Evolutionary conservation across 1,139 yeast species (phyloP).

Genomic region (Kurtzmaniella quercitrusa): DNA sequence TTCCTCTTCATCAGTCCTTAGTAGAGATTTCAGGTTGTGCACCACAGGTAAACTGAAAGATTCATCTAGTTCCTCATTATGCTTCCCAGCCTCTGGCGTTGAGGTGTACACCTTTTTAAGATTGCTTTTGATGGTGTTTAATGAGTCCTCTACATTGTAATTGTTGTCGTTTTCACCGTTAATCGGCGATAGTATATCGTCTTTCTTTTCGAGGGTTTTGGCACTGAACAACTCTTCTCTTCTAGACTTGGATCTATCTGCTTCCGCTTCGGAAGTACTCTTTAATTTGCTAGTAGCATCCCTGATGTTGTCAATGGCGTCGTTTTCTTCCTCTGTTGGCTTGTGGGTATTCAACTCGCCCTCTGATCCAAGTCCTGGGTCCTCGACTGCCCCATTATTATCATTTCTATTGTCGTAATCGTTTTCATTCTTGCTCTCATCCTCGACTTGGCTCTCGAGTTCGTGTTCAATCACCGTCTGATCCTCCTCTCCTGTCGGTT

Average conservation of each 20-base stretch:
- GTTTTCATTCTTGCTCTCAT: conserved; percentile 4
- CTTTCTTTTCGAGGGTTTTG: background rate
- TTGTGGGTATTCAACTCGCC: conserved; percentile 4
- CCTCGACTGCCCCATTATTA: background rate
- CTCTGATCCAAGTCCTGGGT: background rate
- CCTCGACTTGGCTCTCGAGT: conserved; percentile 6
- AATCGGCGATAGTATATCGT: background rate
- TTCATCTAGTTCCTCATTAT: conserved; percentile 14
- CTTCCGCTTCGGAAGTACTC: no score
- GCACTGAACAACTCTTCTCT: no score
- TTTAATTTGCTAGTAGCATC: no score
- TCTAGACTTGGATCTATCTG: no score
- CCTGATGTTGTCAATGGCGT: no score
- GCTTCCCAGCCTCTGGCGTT: conserved; percentile 1
- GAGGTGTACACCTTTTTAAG: background rate
- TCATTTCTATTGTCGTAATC: background rate
- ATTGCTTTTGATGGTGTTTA: background rate
- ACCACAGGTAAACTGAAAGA: conserved; percentile 31
- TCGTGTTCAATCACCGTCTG: conserved; percentile 7
- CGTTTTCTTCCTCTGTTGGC: conserved; percentile 3
- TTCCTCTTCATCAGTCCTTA: conserved; percentile 6
- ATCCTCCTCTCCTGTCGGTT: conserved; percentile 2
- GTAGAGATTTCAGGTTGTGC: conserved; percentile 14
- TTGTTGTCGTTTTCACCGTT: conserved; percentile 2
- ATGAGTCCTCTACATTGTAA: background rate